phyloP scores from a whole-genome alignment of 2,329 filamentous ascomycete genomes.

The Phialophora expanda region DNA sequence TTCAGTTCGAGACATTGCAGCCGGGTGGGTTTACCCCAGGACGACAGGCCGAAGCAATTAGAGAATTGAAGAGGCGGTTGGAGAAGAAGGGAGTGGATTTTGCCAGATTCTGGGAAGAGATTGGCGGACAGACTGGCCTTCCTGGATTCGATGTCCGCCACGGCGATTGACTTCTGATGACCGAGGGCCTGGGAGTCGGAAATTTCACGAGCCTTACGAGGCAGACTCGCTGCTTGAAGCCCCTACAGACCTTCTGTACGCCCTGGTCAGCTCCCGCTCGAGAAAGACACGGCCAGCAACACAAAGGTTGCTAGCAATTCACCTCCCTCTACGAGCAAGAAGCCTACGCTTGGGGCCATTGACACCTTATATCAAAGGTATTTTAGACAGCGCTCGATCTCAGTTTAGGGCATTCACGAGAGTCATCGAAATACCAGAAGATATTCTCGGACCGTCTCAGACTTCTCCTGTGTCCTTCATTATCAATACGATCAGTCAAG shows the following conservation, averaged over 20 bases:
- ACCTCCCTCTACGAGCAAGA: too few relatives aligned
- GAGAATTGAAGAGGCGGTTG: conserved; percentile 77
- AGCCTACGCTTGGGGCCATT: too few relatives aligned
- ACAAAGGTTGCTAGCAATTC: background rate
- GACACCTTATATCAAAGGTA: too few relatives aligned
- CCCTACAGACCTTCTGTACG: background rate
- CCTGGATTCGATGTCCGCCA: conserved; percentile 49
- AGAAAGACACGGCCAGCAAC: background rate
- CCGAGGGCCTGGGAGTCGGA: background rate
- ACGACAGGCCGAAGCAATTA: conserved; percentile 72
- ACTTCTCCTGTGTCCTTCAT: too few relatives aligned
- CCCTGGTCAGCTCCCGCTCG: background rate
- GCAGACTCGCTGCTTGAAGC: background rate
- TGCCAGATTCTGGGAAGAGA: conserved; percentile 75
- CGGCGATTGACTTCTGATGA: background rate
- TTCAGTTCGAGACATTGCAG: conserved; percentile 82
- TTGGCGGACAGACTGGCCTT: conserved; percentile 65
- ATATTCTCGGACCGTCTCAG: too few relatives aligned
- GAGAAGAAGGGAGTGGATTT: conserved; percentile 78
- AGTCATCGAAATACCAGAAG: too few relatives aligned
- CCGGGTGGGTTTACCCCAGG: conserved; percentile 79
- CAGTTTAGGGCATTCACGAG: too few relatives aligned
- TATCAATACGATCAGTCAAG: too few relatives aligned
- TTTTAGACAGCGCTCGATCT: too few relatives aligned
- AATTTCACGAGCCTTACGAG: background rate